Evolutionary conservation across 192 early-diverging fungal genomes (phyloP).

Genomic region (Gigaspora rosea): DNA sequence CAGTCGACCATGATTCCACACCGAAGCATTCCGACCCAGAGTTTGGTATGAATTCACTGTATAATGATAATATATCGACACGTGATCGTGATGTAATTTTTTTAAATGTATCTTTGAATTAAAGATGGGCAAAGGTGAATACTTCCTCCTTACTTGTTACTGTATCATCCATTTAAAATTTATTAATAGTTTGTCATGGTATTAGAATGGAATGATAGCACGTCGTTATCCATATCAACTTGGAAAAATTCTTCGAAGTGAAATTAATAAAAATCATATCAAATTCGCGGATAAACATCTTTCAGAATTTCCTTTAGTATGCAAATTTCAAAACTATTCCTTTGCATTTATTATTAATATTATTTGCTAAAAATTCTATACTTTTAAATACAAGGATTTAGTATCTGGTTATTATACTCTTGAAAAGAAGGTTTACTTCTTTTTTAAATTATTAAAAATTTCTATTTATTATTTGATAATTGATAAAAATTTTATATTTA

Average conservation of each 20-base stretch:
- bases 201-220: slow-evolving; percentile 40
- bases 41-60: too few species aligned
- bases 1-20: too few species aligned
- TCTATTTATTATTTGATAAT: neutral
- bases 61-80: neutral
- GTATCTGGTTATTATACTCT: slow-evolving; percentile 27
- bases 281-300: slow-evolving; percentile 50
- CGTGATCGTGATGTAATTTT: neutral
- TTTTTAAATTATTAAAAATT: neutral
- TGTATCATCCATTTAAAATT: neutral
- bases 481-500: neutral
- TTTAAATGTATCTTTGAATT: neutral
- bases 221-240: slow-evolving; percentile 49
- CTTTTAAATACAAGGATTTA: slow-evolving; percentile 12
- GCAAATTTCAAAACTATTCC: neutral
- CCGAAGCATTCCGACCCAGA: too few species aligned
- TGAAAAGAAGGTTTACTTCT: neutral
- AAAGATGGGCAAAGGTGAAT: slow-evolving; percentile 43
- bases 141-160: neutral
- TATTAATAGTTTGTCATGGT: neutral
- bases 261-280: slow-evolving; percentile 44
- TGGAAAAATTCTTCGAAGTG: slow-evolving; percentile 41
- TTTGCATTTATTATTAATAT: neutral
- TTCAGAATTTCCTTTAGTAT: slow-evolving; percentile 45
- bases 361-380: neutral